phyloP scores from a whole-genome alignment of 768 basidiomycete genomes.

The Boletellus sp. region DNA sequence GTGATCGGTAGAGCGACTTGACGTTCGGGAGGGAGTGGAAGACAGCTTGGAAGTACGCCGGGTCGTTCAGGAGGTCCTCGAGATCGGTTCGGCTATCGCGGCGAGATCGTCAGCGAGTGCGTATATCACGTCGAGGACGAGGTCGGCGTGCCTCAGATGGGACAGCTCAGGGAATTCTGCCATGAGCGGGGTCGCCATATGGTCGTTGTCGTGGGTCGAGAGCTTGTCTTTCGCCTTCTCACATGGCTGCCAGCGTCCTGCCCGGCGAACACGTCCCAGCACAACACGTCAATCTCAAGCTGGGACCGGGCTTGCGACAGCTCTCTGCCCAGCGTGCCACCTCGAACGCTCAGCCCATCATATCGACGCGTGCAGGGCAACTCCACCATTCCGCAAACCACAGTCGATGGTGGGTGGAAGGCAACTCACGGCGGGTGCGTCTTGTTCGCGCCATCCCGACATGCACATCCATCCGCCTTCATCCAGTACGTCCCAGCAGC shows the following conservation, averaged over 20 bases:
- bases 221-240: slow-evolving; percentile 4
- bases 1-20: slow-evolving; percentile 68
- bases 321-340: slow-evolving; percentile 30
- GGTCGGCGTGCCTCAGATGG: slow-evolving; percentile 57
- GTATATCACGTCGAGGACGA: slow-evolving; percentile 1
- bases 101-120: slow-evolving; percentile 8
- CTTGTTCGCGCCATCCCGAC: neutral
- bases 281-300: slow-evolving; percentile 74
- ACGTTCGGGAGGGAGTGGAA: slow-evolving; percentile 78
- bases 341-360: slow-evolving; percentile 24
- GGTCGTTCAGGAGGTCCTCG: slow-evolving; percentile 83
- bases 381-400: slow-evolving; percentile 68
- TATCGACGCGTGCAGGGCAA: slow-evolving; percentile 67
- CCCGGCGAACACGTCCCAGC: slow-evolving; percentile 79
- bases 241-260: slow-evolving; percentile 58
- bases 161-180: slow-evolving; percentile 72
- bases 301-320: slow-evolving; percentile 80
- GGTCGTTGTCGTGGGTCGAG: slow-evolving; percentile 4
- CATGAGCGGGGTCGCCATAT: slow-evolving; percentile 42
- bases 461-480: neutral
- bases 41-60: slow-evolving; percentile 80
- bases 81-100: slow-evolving; percentile 75
- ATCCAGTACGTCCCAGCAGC: slow-evolving; percentile 84
- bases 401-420: slow-evolving; percentile 87
- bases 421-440: slow-evolving; percentile 77